A percentile compares a stretch with the other conserved stretches of the same genome.
Evolutionary conservation across 345 rosid genomes (phyloP).

Genomic region (Garcia nutans): DNA sequence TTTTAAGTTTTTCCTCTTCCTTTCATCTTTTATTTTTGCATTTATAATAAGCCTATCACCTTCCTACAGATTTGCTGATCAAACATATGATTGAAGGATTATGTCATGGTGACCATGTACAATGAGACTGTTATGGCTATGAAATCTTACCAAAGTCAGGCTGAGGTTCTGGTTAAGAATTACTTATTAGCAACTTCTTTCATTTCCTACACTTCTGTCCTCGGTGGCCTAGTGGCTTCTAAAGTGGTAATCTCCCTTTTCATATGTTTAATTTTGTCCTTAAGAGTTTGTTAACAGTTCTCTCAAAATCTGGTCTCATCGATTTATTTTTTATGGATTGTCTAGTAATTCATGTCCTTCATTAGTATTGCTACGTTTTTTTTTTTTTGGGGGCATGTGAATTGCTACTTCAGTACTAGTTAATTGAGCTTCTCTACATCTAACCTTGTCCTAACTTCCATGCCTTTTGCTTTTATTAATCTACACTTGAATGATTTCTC

Average conservation of each 20-base stretch:
- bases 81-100: conserved; percentile 16
- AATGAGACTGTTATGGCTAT: conserved; percentile 47
- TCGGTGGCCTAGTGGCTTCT: conserved; percentile 70
- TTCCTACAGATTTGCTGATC: conserved; percentile 14
- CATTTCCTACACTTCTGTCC: conserved; percentile 72
- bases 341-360: not conserved
- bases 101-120: conserved; percentile 28
- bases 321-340: not conserved
- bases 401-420: not conserved
- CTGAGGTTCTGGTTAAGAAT: conserved; percentile 55
- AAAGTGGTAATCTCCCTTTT: conserved; percentile 59
- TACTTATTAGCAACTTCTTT: conserved; percentile 62
- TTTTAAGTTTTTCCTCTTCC: no score
- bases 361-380: not conserved
- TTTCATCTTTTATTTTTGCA: no score
- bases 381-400: no score
- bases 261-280: not conserved
- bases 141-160: conserved; percentile 65
- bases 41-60: no score
- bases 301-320: not conserved
- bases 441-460: not conserved
- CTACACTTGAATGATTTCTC: not conserved
- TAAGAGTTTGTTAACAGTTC: conserved; percentile 5
- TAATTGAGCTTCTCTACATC: not conserved
- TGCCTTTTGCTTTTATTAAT: not conserved